These are phyloP conservation scores for Malus sieversii DNA, from an alignment of 306 rosid genomes.

Conservation along the genomic window DNA sequence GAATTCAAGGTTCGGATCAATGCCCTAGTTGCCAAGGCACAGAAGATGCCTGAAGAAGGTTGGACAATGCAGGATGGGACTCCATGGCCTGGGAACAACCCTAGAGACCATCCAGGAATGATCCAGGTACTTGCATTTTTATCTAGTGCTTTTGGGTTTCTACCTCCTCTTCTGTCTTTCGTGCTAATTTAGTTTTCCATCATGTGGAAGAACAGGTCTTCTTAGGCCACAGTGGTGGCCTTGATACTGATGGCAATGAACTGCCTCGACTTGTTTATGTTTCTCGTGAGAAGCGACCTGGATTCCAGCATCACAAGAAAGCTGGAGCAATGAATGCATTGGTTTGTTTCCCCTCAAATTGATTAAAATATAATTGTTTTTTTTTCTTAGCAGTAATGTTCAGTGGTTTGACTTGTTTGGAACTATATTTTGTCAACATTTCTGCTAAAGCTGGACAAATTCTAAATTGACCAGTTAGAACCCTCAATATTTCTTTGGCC, in stretches of 20 bases:
- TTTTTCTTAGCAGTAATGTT: not conserved
- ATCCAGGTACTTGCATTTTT: slow-evolving; percentile 60
- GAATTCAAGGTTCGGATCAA: slow-evolving; percentile 89
- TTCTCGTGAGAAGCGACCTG: slow-evolving; percentile 99
- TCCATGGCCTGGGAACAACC: slow-evolving; percentile 97
- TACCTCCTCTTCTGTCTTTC: not conserved
- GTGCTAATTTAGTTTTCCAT: slow-evolving; percentile 16
- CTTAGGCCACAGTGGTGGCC: slow-evolving; percentile 97
- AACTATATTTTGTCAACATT: not conserved
- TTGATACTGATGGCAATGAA: slow-evolving; percentile 98
- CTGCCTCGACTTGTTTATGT: slow-evolving; percentile 98
- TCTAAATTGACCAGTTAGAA: not conserved
- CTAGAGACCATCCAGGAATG: slow-evolving; percentile 99
- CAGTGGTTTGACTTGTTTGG: not conserved
- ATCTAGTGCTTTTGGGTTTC: not conserved
- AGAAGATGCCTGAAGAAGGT: slow-evolving; percentile 98
- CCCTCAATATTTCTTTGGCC: not conserved
- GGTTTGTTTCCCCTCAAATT: slow-evolving; percentile 43
- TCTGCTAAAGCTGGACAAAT: not conserved
- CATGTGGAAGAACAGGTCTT: slow-evolving; percentile 54
- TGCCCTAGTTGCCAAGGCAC: slow-evolving; percentile 93
- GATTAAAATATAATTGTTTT: not conserved
- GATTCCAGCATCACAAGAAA: slow-evolving; percentile 99
- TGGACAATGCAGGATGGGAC: slow-evolving; percentile 99
- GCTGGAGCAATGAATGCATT: slow-evolving; percentile 99